Conservation (phyloP, 495 filamentous ascomycete species). For the Xylaria venustula region DNA sequence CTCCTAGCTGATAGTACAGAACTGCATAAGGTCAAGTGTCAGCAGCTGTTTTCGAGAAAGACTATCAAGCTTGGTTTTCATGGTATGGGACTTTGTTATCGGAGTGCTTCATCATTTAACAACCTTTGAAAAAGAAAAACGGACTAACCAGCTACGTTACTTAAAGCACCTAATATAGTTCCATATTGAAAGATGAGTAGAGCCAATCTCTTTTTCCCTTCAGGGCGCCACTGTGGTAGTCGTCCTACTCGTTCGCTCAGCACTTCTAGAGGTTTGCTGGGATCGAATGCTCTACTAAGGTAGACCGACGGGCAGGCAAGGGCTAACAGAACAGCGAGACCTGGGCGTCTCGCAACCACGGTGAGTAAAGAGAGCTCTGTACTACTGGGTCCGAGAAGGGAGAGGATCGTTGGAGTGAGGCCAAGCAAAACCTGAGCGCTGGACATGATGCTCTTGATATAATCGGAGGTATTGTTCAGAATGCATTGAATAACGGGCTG, state of each 20-base stretch:
- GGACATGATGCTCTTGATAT: constrained; percentile 18
- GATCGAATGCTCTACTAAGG: constrained; percentile 19
- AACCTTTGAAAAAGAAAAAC: no score
- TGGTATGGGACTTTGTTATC: background rate
- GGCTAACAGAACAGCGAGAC: constrained; percentile 21
- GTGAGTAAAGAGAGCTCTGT: constrained; percentile 21
- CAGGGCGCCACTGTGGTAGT: background rate
- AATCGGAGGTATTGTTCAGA: constrained; percentile 17
- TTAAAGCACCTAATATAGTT: constrained; percentile 4
- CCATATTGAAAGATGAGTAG: constrained; percentile 8
- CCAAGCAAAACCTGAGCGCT: constrained; percentile 25
- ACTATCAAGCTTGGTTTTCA: background rate
- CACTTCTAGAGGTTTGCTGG: background rate
- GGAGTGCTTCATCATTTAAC: no score
- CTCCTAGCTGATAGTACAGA: constrained; percentile 15
- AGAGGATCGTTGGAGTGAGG: constrained; percentile 20
- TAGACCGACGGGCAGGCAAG: constrained; percentile 21
- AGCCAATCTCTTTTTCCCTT: background rate
- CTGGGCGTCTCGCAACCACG: constrained; percentile 19
- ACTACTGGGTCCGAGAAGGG: constrained; percentile 20
- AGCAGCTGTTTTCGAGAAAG: no score
- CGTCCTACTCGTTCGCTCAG: no score
- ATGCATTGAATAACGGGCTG: constrained; percentile 22
- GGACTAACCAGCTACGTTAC: constrained; percentile 8
- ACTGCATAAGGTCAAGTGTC: background rate